phyloP scores from a whole-genome alignment of 2,329 filamentous ascomycete species.

The Tympanopsis confertula region DNA sequence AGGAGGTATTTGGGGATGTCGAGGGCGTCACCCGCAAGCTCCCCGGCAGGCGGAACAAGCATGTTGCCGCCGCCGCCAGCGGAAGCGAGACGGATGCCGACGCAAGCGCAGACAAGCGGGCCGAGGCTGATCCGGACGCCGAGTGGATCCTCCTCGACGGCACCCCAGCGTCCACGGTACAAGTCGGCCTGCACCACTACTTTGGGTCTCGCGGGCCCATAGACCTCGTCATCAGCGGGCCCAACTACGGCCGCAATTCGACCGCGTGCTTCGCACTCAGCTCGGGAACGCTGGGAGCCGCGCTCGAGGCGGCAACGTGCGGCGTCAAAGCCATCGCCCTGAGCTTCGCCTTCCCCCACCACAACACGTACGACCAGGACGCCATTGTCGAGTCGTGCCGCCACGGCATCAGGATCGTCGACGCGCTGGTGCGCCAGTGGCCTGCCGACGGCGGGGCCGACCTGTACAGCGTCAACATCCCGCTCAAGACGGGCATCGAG shows the following conservation, averaged over 20 bases:
- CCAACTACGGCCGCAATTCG: conserved; percentile 75
- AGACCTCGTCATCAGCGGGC: conserved; percentile 68
- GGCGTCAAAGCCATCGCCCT: conserved; percentile 65
- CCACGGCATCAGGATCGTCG: conserved; percentile 66
- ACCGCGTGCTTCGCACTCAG: conserved; percentile 70
- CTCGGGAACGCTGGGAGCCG: conserved; percentile 67
- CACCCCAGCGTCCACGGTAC: conserved; percentile 69
- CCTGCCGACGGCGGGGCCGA: conserved; percentile 54
- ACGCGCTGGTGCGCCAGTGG: conserved; percentile 70
- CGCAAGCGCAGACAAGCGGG: conserved; percentile 18
- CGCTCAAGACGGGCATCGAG: conserved; percentile 67
- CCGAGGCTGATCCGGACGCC: conserved; percentile 39
- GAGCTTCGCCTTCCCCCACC: conserved; percentile 79
- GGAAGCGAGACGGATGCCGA: conserved; percentile 28
- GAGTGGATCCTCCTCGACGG: conserved; percentile 77
- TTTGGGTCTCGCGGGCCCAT: conserved; percentile 61
- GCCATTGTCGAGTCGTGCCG: conserved; percentile 69
- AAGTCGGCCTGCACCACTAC: conserved; percentile 73
- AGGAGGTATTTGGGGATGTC: conserved; percentile 15
- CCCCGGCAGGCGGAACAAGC: conserved; percentile 44
- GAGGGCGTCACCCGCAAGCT: conserved; percentile 16
- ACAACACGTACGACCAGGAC: conserved; percentile 67
- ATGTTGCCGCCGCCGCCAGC: conserved; percentile 24
- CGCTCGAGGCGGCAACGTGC: conserved; percentile 67
- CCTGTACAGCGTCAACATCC: conserved; percentile 86